Conservation (phyloP, 805 yeast genomes). For the Hanseniaspora lindneri region DNA sequence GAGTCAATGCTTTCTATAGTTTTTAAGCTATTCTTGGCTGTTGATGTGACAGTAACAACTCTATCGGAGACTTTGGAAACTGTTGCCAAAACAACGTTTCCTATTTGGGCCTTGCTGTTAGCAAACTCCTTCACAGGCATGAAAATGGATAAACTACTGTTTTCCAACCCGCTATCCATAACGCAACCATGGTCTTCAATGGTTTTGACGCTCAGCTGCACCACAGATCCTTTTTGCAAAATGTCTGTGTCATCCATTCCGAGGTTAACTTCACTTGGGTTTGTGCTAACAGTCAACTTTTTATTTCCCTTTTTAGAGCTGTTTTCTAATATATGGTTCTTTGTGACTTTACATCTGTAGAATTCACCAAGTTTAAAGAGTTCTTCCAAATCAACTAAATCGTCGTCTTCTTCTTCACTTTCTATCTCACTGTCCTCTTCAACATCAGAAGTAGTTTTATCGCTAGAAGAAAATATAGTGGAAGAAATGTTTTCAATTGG, state of each 20-base stretch:
- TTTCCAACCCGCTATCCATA: slow-evolving; percentile 52
- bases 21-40: slow-evolving; percentile 34
- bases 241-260: slow-evolving; percentile 54
- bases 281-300: slow-evolving; percentile 59
- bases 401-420: slow-evolving; percentile 29
- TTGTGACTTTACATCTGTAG: slow-evolving; percentile 69
- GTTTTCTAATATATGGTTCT: slow-evolving; percentile 35
- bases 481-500: slow-evolving; percentile 63
- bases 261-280: slow-evolving; percentile 61
- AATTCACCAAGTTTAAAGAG: slow-evolving; percentile 68
- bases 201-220: slow-evolving; percentile 69
- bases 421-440: slow-evolving; percentile 32
- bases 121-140: slow-evolving; percentile 57
- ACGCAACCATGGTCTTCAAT: slow-evolving; percentile 88
- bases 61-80: slow-evolving; percentile 37
- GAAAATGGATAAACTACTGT: slow-evolving; percentile 47
- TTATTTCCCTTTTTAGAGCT: slow-evolving; percentile 33
- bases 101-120: slow-evolving; percentile 32
- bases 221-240: slow-evolving; percentile 39
- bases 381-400: slow-evolving; percentile 44
- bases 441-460: slow-evolving; percentile 30
- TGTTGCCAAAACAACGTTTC: slow-evolving; percentile 58
- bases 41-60: slow-evolving; percentile 45
- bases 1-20: slow-evolving; percentile 50
- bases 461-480: slow-evolving; percentile 46